Conservation (phyloP, 805 yeast genomes). For the Wilhelminamyces savonicus region DNA sequence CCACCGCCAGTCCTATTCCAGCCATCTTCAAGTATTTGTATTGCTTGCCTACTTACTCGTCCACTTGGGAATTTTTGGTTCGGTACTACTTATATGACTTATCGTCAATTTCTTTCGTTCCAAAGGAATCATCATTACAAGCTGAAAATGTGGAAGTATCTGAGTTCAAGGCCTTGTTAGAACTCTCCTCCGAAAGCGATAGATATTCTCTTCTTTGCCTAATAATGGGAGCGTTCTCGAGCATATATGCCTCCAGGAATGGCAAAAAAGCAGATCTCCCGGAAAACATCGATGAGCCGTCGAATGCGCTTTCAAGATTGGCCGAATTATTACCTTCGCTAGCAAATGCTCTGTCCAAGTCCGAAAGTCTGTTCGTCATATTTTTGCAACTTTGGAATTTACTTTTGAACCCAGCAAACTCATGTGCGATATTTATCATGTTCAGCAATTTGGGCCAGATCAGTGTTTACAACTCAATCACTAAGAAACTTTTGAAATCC, state of each 20-base stretch:
- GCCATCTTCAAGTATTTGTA: conserved; percentile 27
- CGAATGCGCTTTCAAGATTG: conserved; percentile 14
- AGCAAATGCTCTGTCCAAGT: conserved; percentile 15
- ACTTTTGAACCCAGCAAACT: conserved; percentile 10
- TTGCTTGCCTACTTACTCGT: conserved; percentile 23
- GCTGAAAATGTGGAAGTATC: conserved; percentile 6
- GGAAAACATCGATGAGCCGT: conserved; percentile 5
- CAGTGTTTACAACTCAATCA: conserved; percentile 21
- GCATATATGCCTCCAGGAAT: conserved; percentile 20
- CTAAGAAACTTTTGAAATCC: conserved; percentile 15
- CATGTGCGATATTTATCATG: conserved; percentile 13
- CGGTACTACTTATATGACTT: conserved; percentile 40
- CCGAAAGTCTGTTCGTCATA: conserved; percentile 8
- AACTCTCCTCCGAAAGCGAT: conserved; percentile 16
- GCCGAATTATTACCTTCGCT: conserved; percentile 18
- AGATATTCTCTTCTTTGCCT: conserved; percentile 25
- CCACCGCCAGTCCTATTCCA: conserved; percentile 4
- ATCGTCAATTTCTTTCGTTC: conserved; percentile 22
- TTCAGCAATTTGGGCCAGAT: conserved; percentile 19
- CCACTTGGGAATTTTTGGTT: conserved; percentile 32
- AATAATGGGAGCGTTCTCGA: conserved; percentile 33
- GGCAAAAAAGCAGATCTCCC: conserved; percentile 8
- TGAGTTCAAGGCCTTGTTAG: conserved; percentile 23
- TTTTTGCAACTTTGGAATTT: conserved; percentile 23
- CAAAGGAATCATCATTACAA: conserved; percentile 2